These are phyloP conservation scores for Ogataea naganishii DNA, from an alignment of 805 yeast species.

Conservation along the genomic window DNA sequence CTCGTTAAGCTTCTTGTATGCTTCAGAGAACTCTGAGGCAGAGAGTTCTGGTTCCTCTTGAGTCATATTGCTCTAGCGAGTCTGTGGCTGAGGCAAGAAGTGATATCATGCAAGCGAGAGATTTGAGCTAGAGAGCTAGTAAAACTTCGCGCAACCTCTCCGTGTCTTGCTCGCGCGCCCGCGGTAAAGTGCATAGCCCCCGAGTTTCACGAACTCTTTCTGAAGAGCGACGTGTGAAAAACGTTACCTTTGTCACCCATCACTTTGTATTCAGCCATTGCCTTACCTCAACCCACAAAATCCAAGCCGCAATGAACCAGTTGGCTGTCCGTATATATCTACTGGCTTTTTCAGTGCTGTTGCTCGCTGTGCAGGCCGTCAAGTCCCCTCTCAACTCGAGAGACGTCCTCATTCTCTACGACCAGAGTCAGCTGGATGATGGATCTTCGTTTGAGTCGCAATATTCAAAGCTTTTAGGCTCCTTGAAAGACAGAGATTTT, in stretches of 20 bases:
- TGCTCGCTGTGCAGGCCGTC: constrained; percentile 4
- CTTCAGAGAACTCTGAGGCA: constrained; percentile 36
- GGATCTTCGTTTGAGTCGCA: constrained; percentile 8
- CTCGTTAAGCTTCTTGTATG: constrained; percentile 52
- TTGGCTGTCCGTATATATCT: background rate
- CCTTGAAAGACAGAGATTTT: constrained; percentile 9
- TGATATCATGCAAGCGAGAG: too few relatives aligned
- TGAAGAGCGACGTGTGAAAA: too few relatives aligned
- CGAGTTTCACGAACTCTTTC: too few relatives aligned
- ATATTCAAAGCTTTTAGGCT: constrained; percentile 16
- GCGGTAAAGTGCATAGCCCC: constrained; percentile 3
- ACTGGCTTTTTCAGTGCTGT: constrained; percentile 1
- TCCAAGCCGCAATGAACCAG: too few relatives aligned
- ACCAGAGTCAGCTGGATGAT: constrained; percentile 6
- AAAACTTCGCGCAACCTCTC: too few relatives aligned
- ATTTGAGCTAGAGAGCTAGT: too few relatives aligned
- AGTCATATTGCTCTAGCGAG: too few relatives aligned
- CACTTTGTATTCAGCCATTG: too few relatives aligned
- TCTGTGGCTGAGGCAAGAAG: too few relatives aligned
- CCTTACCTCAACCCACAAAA: too few relatives aligned
- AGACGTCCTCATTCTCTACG: constrained; percentile 16
- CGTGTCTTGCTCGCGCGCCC: constrained; percentile 1
- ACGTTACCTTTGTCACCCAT: too few relatives aligned
- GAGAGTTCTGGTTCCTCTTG: too few relatives aligned
- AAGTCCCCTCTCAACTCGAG: constrained; percentile 11